A percentile compares a stretch with the other conserved stretches of the same genome.
Conservation (phyloP, 2,329 filamentous ascomycete species). For the Incumbomyces delicatus region DNA sequence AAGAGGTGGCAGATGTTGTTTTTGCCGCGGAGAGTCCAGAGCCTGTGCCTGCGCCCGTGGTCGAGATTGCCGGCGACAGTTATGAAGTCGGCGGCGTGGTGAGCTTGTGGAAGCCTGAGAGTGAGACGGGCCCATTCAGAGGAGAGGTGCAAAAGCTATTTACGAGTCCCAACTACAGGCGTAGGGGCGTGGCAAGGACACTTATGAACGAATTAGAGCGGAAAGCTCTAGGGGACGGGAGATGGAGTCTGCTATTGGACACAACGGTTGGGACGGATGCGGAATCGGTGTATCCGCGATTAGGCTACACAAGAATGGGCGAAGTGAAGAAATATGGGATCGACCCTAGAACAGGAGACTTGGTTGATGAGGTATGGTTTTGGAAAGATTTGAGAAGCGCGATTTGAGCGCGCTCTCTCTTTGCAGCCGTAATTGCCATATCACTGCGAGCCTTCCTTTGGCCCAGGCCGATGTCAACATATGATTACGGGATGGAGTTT, state of each 20-base stretch:
- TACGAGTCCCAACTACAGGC: constrained; percentile 42
- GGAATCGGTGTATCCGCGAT: constrained; percentile 43
- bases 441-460: no score
- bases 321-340: constrained; percentile 46
- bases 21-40: background rate
- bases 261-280: constrained; percentile 44
- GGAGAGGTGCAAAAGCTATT: constrained; percentile 50
- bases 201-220: constrained; percentile 48
- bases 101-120: constrained; percentile 43
- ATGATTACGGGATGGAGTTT: no score
- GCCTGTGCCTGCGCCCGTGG: constrained; percentile 21
- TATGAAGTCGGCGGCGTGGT: constrained; percentile 41
- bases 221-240: constrained; percentile 41
- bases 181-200: constrained; percentile 42
- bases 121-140: constrained; percentile 49
- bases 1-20: constrained; percentile 26
- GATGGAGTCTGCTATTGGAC: constrained; percentile 45
- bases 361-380: constrained; percentile 25
- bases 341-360: constrained; percentile 43
- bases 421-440: no score
- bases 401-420: no score
- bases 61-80: background rate
- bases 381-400: constrained; percentile 18
- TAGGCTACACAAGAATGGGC: constrained; percentile 50
- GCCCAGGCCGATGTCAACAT: no score